Evolutionary conservation across 805 yeast genomes (phyloP).

Genomic region (Candida chauliodis): DNA sequence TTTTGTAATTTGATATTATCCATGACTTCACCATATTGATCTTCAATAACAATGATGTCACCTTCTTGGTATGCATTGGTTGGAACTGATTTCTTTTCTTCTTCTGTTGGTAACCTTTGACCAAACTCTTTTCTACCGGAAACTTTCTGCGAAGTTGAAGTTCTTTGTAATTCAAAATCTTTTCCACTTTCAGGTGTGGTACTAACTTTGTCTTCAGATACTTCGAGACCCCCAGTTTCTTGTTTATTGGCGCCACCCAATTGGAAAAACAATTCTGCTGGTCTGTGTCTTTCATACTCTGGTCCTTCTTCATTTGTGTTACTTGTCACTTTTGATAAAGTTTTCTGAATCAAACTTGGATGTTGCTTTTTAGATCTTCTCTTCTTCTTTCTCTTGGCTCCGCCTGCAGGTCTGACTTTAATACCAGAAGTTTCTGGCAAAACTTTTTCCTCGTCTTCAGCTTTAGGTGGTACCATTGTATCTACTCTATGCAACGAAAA

Average conservation of each 20-base stretch:
- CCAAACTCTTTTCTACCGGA: conserved; percentile 9
- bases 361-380: conserved; percentile 19
- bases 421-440: conserved; percentile 54
- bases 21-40: conserved; percentile 77
- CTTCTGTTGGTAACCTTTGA: conserved; percentile 7
- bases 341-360: conserved; percentile 31
- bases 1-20: conserved; percentile 43
- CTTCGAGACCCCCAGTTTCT: not conserved
- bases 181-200: not conserved
- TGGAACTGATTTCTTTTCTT: conserved; percentile 18
- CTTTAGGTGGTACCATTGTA: conserved; percentile 36
- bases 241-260: conserved; percentile 21
- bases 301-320: conserved; percentile 13
- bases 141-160: conserved; percentile 3
- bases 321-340: conserved; percentile 20
- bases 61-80: conserved; percentile 61
- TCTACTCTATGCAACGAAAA: conserved; percentile 82
- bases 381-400: conserved; percentile 52
- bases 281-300: conserved; percentile 25
- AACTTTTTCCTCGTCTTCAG: conserved; percentile 30
- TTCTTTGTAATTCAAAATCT: conserved; percentile 3
- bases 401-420: conserved; percentile 71
- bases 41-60: conserved; percentile 67
- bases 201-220: not conserved
- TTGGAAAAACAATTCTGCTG: conserved; percentile 38